Evolutionary conservation across 2,329 filamentous ascomycete genomes (phyloP), one percentile per base, ranked within the genome.

Genomic region (Paraconiothyrium sp.): DNA sequence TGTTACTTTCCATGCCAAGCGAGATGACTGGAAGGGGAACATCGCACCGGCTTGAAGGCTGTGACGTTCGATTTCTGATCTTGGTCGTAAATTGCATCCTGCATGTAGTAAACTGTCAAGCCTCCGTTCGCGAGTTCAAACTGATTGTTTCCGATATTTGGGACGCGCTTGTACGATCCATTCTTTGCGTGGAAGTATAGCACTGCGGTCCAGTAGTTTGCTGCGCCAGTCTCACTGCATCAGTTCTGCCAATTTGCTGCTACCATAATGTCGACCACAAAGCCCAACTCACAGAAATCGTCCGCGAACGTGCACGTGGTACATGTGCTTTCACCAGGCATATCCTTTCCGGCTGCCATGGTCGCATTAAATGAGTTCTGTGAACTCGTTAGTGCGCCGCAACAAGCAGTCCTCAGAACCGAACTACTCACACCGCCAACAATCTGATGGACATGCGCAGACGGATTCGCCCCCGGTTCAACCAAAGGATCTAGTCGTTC

Each of bases 361-460:
- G 61, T 64, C 10, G 63, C 63, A 41, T 68, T 72, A 60, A 72
- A 72, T 2, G 69, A 64, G 48, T 70, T 64, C 63, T 69, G 51
- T 52, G n/a, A n/a, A 14, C n/a, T 11, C 51, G 5, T 59, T 58
- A 61, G 48, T 3, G 55, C 8, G 37, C 16, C 1, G 37, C 35
- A 22, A 20, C 8, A 54, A 20, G 24, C 30, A 4, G 14, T 54
- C 35, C 2, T 11, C 16, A 37, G 39, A 14, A 20, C 20, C 20
- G 30, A 41, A 49, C 13, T 37, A 61, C 67, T 32, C 43, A 71
- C 66, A 39, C 64, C 64, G n/a, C 67, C 64, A 24, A 71, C 69
- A 35, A 71, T 71, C 39, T 71, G 69, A 56, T 71, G 69, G 8
- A 71, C 67, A 61, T 71, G 69, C 34, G 66, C 34, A n/a, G 67